Conservation (phyloP, 441 rosid genomes). For the Arabidopsis hybrid region DNA sequence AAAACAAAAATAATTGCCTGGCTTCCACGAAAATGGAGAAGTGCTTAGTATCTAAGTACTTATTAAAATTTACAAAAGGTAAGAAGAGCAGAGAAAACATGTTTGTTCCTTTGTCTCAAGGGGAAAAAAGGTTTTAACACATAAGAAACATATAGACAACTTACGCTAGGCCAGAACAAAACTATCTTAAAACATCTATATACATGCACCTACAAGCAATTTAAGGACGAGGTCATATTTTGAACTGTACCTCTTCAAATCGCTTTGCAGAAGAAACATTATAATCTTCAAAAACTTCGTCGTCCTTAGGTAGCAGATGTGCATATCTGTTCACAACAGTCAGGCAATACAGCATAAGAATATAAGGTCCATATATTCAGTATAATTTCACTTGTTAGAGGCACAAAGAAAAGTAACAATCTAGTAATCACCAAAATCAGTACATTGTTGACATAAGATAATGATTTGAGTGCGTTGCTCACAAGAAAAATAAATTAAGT, state of each 20-base stretch:
- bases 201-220: constrained; percentile 23
- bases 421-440: constrained; percentile 33
- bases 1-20: constrained; percentile 25
- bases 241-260: constrained; percentile 83
- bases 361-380: constrained; percentile 16
- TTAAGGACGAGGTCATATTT: constrained; percentile 6
- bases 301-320: constrained; percentile 96
- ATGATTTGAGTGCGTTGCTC: not conserved
- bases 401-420: constrained; percentile 26
- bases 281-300: constrained; percentile 92
- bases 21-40: constrained; percentile 29
- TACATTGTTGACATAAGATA: constrained; percentile 8
- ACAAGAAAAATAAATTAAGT: constrained; percentile 4
- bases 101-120: constrained; percentile 28
- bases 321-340: constrained; percentile 67
- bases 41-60: constrained; percentile 3
- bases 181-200: constrained; percentile 24
- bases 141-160: constrained; percentile 21
- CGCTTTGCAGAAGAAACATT: constrained; percentile 72
- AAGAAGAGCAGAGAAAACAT: constrained; percentile 22
- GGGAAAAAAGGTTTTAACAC: not conserved
- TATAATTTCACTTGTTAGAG: constrained; percentile 16
- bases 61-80: not conserved
- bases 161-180: constrained; percentile 22
- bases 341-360: constrained; percentile 24